A percentile compares a stretch with the other conserved stretches of the same genome.
phyloP scores from a whole-genome alignment of 2,329 filamentous ascomycete species.

The Elsinoe arachidis region DNA sequence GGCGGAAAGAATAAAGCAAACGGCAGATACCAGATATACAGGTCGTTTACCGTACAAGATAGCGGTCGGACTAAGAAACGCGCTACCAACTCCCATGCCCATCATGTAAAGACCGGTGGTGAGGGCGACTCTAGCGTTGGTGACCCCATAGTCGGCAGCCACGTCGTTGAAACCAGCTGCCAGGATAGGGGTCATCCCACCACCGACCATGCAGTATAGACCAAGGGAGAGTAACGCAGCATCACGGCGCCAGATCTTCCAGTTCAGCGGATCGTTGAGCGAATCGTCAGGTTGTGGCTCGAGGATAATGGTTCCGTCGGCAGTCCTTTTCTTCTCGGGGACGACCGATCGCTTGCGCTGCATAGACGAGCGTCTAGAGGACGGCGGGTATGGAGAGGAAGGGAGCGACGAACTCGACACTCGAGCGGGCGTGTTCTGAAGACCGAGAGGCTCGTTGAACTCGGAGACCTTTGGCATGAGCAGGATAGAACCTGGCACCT shows the following conservation, averaged over 20 bases:
- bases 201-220: slow-evolving; percentile 87
- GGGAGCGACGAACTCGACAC: slow-evolving; percentile 19
- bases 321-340: slow-evolving; percentile 61
- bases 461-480: slow-evolving; percentile 48
- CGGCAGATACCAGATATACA: slow-evolving; percentile 69
- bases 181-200: slow-evolving; percentile 82
- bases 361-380: background rate
- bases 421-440: slow-evolving; percentile 54
- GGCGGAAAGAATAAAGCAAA: slow-evolving; percentile 67
- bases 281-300: slow-evolving; percentile 90
- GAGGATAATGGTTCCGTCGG: slow-evolving; percentile 74
- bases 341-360: background rate
- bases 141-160: slow-evolving; percentile 56
- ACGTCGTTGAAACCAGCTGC: slow-evolving; percentile 85
- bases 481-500: slow-evolving; percentile 67
- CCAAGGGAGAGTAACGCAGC: slow-evolving; percentile 71
- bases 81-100: slow-evolving; percentile 76
- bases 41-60: slow-evolving; percentile 86
- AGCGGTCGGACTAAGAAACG: slow-evolving; percentile 79
- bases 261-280: slow-evolving; percentile 85
- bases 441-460: slow-evolving; percentile 54
- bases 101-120: slow-evolving; percentile 94
- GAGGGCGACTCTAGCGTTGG: slow-evolving; percentile 64
- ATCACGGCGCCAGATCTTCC: slow-evolving; percentile 75
- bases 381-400: slow-evolving; percentile 20